Conservation (phyloP, 2,329 filamentous ascomycete genomes). For the Ophiostoma fasciatum region DNA sequence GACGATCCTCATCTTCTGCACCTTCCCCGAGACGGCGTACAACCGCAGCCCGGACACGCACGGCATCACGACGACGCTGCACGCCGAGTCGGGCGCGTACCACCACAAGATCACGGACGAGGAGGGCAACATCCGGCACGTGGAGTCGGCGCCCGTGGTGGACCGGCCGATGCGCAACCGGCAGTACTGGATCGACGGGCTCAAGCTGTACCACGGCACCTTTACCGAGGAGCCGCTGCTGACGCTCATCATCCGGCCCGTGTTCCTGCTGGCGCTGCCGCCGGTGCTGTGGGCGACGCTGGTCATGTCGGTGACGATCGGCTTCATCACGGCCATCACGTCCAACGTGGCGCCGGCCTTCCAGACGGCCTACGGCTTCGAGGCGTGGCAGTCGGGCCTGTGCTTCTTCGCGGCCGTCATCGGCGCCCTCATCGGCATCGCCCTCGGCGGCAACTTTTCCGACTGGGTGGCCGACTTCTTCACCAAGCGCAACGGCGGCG, state of each 20-base stretch:
- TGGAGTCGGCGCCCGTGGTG: constrained; percentile 6
- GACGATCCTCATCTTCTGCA: constrained; percentile 33
- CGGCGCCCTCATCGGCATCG: constrained; percentile 33
- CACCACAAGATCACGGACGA: constrained; percentile 4
- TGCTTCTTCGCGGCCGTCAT: constrained; percentile 34
- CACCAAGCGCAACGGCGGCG: constrained; percentile 36
- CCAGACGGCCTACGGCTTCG: constrained; percentile 25
- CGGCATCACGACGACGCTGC: constrained; percentile 9
- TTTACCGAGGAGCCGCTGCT: constrained; percentile 31
- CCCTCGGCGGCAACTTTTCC: constrained; percentile 31
- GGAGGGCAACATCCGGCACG: constrained; percentile 3
- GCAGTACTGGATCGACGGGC: constrained; percentile 2
- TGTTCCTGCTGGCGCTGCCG: constrained; percentile 34
- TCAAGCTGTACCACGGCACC: constrained; percentile 25
- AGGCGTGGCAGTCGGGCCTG: constrained; percentile 32
- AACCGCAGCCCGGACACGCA: constrained; percentile 18
- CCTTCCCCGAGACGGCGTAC: constrained; percentile 40
- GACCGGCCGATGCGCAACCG: not conserved
- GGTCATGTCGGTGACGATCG: constrained; percentile 36
- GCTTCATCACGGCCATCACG: constrained; percentile 37
- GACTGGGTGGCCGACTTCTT: constrained; percentile 33
- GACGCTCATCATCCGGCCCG: constrained; percentile 33
- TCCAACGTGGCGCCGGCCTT: constrained; percentile 35
- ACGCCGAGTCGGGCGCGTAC: constrained; percentile 3
- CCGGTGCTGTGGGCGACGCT: constrained; percentile 40